A percentile compares a stretch with the other conserved stretches of the same genome.
These are phyloP conservation scores for Paragyromitra xinjiangensis DNA, from an alignment of 495 filamentous ascomycete species.

Conservation along the genomic window DNA sequence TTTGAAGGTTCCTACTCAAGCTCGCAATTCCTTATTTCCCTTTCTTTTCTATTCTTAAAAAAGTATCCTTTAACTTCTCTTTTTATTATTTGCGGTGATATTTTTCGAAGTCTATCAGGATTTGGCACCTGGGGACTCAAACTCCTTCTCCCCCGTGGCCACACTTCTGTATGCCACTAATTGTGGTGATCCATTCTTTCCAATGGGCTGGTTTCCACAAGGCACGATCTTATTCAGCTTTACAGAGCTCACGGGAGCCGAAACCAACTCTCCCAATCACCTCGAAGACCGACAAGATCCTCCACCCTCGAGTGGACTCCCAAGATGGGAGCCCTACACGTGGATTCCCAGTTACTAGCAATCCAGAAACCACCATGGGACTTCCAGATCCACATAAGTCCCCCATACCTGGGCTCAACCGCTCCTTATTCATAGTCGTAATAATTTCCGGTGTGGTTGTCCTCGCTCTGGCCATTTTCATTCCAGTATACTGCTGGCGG, in stretches of 20 bases:
- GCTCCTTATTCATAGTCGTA: slow-evolving; percentile 30
- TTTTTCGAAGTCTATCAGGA: neutral
- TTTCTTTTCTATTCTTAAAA: neutral
- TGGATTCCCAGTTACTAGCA: slow-evolving; percentile 3
- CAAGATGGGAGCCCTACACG: neutral
- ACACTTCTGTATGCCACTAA: slow-evolving; percentile 33
- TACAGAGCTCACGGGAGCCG: neutral
- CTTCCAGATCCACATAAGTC: neutral
- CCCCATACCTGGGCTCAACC: slow-evolving; percentile 15
- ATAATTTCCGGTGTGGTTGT: slow-evolving; percentile 21
- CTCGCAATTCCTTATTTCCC: neutral
- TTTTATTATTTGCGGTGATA: neutral
- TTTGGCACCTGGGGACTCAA: neutral
- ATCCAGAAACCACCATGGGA: neutral
- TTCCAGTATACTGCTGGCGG: slow-evolving; percentile 19
- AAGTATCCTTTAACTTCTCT: too few species aligned
- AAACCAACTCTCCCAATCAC: neutral
- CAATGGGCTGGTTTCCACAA: slow-evolving; percentile 24
- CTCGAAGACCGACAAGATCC: neutral
- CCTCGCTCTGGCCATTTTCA: slow-evolving; percentile 12
- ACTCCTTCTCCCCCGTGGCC: slow-evolving; percentile 1
- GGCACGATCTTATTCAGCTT: neutral
- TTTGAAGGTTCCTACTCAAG: neutral
- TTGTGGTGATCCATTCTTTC: slow-evolving; percentile 15
- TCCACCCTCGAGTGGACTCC: slow-evolving; percentile 5